Evolutionary conservation across 1,284 basidiomycete species (phyloP).

Genomic region (Ceratobasidium papillatum): DNA sequence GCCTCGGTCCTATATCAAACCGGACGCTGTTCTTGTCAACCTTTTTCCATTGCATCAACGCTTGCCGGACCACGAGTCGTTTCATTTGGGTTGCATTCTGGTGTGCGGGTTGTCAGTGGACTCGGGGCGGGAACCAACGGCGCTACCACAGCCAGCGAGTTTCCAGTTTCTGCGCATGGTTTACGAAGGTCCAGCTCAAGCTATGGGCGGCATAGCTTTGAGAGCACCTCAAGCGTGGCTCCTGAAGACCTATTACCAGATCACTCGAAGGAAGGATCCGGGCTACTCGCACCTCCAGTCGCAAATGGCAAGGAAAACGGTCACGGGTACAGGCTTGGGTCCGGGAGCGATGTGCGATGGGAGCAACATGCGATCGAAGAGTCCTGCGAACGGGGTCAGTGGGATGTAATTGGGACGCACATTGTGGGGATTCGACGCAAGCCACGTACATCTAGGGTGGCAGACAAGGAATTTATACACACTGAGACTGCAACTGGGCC

Average conservation of each 20-base stretch:
- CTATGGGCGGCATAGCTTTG: constrained; percentile 60
- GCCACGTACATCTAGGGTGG: constrained; percentile 45
- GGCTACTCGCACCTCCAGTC: constrained; percentile 26
- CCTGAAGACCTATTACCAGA: constrained; percentile 7
- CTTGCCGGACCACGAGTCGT: constrained; percentile 30
- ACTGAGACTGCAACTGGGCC: neutral
- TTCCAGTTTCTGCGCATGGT: constrained; percentile 80
- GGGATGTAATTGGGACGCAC: constrained; percentile 64
- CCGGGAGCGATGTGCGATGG: constrained; percentile 44
- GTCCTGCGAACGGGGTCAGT: constrained; percentile 73
- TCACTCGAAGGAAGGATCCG: constrained; percentile 14
- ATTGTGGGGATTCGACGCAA: constrained; percentile 65
- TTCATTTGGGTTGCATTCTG: constrained; percentile 34
- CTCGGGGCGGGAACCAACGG: constrained; percentile 15
- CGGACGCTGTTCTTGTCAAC: constrained; percentile 37
- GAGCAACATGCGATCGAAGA: constrained; percentile 64
- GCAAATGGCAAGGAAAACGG: constrained; percentile 6
- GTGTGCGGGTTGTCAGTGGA: constrained; percentile 29
- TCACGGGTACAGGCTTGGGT: constrained; percentile 26
- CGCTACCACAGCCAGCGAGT: constrained; percentile 55
- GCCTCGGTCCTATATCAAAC: constrained; percentile 32
- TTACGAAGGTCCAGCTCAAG: constrained; percentile 71
- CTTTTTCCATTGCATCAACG: constrained; percentile 32
- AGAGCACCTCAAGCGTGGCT: constrained; percentile 33
- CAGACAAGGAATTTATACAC: constrained; percentile 11